These are phyloP conservation scores for Eremomyces bilateralis DNA, from an alignment of 495 filamentous ascomycete genomes.

Conservation along the genomic window DNA sequence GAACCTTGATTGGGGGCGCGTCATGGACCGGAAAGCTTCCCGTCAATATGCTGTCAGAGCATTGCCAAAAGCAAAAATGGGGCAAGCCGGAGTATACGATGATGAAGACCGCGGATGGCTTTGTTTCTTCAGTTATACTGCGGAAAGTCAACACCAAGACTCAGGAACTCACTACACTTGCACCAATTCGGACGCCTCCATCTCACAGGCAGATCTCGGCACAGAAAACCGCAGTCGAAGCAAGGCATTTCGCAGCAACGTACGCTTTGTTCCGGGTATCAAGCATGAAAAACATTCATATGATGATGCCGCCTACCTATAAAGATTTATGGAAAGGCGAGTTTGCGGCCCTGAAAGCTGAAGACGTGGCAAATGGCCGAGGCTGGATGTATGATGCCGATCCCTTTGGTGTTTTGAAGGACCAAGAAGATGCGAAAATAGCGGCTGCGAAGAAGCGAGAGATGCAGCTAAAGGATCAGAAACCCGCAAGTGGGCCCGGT, in stretches of 20 bases:
- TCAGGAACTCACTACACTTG: slow-evolving; percentile 43
- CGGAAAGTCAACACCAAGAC: slow-evolving; percentile 67
- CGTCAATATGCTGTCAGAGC: slow-evolving; percentile 78
- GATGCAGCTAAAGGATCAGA: slow-evolving; percentile 11
- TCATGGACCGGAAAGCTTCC: slow-evolving; percentile 97
- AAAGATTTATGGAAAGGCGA: slow-evolving; percentile 68
- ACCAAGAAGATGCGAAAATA: slow-evolving; percentile 53
- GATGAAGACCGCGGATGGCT: slow-evolving; percentile 37
- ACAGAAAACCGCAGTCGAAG: slow-evolving; percentile 63
- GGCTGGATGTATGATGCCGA: slow-evolving; percentile 93
- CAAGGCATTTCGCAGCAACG: slow-evolving; percentile 76
- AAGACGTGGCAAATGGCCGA: slow-evolving; percentile 51
- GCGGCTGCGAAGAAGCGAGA: slow-evolving; percentile 44
- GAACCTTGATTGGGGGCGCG: slow-evolving; percentile 75
- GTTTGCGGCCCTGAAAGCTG: slow-evolving; percentile 56
- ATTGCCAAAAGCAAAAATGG: slow-evolving; percentile 91
- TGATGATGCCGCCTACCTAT: slow-evolving; percentile 82
- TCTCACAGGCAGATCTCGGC: slow-evolving; percentile 42
- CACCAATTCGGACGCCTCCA: slow-evolving; percentile 62
- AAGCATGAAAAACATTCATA: slow-evolving; percentile 83
- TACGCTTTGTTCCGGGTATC: slow-evolving; percentile 78
- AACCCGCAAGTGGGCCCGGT: slow-evolving; percentile 1
- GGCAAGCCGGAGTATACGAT: slow-evolving; percentile 79
- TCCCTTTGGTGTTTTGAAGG: slow-evolving; percentile 59
- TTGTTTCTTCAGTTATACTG: slow-evolving; percentile 57